phyloP scores from a whole-genome alignment of 148 eudicot genomes.

The Fagopyrum homotropicum region DNA sequence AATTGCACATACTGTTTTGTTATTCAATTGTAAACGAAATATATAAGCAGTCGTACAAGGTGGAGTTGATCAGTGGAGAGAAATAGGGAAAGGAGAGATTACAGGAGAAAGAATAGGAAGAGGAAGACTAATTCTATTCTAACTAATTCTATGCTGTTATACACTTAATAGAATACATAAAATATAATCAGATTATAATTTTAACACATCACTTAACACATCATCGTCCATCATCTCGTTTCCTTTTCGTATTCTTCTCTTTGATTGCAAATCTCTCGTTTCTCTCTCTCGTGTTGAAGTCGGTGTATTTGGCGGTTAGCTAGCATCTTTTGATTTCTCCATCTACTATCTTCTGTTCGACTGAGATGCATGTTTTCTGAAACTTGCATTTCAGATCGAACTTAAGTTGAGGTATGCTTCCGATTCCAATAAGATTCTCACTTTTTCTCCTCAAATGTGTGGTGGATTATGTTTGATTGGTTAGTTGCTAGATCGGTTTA shows the following conservation, averaged over 20 bases:
- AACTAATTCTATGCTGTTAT: no score
- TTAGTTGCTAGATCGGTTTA: neutral
- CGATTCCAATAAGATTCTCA: neutral
- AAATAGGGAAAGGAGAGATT: no score
- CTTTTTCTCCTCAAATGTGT: neutral
- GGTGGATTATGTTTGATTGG: neutral
- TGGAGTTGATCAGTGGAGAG: no score
- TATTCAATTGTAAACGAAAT: no score
- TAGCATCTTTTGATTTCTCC: no score
- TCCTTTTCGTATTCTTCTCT: constrained; percentile 9
- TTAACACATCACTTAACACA: no score
- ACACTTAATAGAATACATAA: no score
- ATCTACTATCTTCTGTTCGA: neutral
- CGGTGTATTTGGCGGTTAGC: neutral
- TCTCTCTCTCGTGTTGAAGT: neutral
- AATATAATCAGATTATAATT: no score
- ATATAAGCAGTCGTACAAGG: no score
- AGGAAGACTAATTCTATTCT: no score
- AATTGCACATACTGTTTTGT: no score
- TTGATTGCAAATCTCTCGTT: neutral
- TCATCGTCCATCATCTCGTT: constrained; percentile 12
- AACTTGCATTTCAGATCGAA: constrained; percentile 18
- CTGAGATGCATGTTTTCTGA: constrained; percentile 19
- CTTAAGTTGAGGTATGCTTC: neutral
- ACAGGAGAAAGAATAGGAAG: no score